Base-by-base conservation (phyloP, 352 stramenopile species). In the Phytophthora ramorum region DNA sequence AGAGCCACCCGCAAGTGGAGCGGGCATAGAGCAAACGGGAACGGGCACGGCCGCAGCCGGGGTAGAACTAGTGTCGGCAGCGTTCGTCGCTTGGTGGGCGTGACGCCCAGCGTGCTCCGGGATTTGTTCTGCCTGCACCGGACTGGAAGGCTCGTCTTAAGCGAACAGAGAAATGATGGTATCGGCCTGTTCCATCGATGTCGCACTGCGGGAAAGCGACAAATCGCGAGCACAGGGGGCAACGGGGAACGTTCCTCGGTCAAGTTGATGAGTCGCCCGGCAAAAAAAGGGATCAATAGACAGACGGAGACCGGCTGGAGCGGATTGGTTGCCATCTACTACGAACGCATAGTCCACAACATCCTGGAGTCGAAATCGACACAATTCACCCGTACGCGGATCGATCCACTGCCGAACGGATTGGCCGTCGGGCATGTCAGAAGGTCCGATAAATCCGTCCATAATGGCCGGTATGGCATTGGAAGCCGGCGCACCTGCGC, bases 301-400 rank as follows among this genome's bases (percentile, higher is more conserved):
- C 43, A 53, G 24, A 6, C 34, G 47, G 4, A 66, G 6, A 10
- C 26, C 17, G 10, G 26, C 22, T 12, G 41, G 43, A 19, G 30
- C 28, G 17, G 43, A 34, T 16, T 53, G 41, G 32, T 54, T 40
- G 12, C 43, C 44, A 26, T 63, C 54, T 8, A 63, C 49, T 5
- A 50, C 49, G 19, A 66, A 60, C 9, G 58, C 48, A 13, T 59
- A 66, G 34, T 59, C 30, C 4, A 59, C 48, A 4, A 12, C 40
- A 14, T 59, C 30, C 10, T 66, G 58, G 12, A 59, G 38, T 4
- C 20, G 48, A 26, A 66, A 47, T 2, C 1, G 20, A 16, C 43
- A 54, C 30, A 7, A 5, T 16, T 20, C 28, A 2, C 58, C 40
- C 8, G 48, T 59, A 3, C 48, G 58, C 2, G 58, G 58, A 4